Evolutionary conservation across 108 stramenopile genomes (phyloP), one percentile per base, ranked within the genome.

Genomic region (Cyclostephanos invisitatus): DNA sequence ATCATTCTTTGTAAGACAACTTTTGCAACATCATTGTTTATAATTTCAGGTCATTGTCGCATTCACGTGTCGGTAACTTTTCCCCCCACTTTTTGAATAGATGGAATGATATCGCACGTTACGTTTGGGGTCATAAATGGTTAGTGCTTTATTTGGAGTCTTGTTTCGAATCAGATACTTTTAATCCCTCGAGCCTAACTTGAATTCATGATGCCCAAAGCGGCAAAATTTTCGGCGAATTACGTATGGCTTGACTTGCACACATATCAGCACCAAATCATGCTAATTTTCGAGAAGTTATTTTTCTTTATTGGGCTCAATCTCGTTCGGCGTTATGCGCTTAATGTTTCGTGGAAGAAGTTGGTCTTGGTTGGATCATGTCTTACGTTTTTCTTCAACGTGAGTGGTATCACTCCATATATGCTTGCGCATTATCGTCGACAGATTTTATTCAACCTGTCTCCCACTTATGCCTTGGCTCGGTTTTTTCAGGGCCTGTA

Each of bases 91-190:
- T 37, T 37, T 14, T 14, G 15, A 17, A n/a, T 36, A 59, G 58
- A 81, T 73, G 75, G 71, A n/a, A 81, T 81, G 80, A 74, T 81
- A 15, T 73, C 71, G 2, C 75, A 81, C 59, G 76, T 81, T 11
- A 81, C 80, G 24, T 81, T 81, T 55, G 75, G 75, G 14, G 75
- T 81, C 8, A 62, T 67, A 60, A 81, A 77, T 68, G 58, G 58
- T 59, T 35, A 59, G 58, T 59, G 36, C n/a, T n/a, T n/a, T n/a
- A n/a, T 4, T 20, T 32, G 27, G 58, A 18, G 3, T 3, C 38
- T n/a, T 12, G 32, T 59, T 35, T 59, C n/a, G 35, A 35, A 57
- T 17, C n/a, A n/a, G n/a, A n/a, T 25, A 11, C 15, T 28, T 6
- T 9, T 10, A 28, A 28, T 57, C 15, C 5, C 28, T 12, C 7